Evolutionary conservation across 1,284 basidiomycete species (phyloP).

Genomic region (Rhodofomes roseus): DNA sequence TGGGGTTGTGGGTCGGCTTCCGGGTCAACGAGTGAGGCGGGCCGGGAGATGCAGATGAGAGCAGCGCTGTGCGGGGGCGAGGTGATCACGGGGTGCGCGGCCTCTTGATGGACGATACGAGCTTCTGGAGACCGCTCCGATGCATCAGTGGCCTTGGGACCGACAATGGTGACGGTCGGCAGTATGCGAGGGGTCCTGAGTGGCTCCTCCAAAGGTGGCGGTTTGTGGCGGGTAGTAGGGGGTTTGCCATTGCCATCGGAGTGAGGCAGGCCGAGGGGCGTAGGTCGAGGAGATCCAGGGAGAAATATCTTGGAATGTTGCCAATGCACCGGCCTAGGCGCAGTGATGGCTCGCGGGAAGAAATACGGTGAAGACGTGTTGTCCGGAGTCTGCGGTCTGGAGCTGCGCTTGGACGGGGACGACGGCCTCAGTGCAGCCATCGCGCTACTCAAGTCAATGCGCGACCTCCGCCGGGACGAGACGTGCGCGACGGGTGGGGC

Average conservation of each 20-base stretch:
- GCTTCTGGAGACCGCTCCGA: not conserved
- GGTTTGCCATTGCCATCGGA: not conserved
- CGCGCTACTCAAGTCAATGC: not conserved
- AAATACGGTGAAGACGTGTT: not conserved
- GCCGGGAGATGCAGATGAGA: not conserved
- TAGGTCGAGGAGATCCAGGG: not conserved
- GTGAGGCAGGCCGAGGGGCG: not conserved
- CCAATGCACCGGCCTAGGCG: too few relatives aligned
- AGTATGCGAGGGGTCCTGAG: not conserved
- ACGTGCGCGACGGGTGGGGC: not conserved
- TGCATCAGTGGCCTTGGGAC: not conserved
- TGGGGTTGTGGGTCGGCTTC: not conserved
- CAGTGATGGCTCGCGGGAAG: not conserved
- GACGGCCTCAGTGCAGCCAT: not conserved
- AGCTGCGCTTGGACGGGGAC: not conserved
- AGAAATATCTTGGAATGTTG: not conserved
- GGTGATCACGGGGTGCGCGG: not conserved
- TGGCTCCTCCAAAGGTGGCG: not conserved
- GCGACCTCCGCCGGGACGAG: not conserved
- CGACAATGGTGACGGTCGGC: not conserved
- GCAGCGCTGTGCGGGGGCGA: not conserved
- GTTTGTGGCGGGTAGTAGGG: not conserved
- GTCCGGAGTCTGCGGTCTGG: not conserved
- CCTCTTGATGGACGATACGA: not conserved
- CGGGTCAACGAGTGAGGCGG: not conserved